Conservation (phyloP, 2,329 filamentous ascomycete species). For the Cladosporium sp. region DNA sequence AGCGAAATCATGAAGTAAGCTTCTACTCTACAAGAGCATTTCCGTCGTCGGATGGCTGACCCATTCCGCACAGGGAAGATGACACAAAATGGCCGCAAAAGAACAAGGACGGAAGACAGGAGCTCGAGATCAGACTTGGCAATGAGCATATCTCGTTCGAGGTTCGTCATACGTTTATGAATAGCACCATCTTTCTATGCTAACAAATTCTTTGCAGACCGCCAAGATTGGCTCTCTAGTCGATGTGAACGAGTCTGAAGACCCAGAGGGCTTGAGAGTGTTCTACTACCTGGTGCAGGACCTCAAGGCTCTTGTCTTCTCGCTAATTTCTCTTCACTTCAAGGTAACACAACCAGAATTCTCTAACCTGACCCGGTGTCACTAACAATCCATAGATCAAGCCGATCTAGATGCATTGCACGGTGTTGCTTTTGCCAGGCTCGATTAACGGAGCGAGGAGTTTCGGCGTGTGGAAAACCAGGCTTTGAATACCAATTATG, state of each 20-base stretch:
- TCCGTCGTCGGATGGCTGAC: background rate
- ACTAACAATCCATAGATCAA: constrained; percentile 23
- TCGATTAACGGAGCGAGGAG: constrained; percentile 7
- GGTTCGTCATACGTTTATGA: constrained; percentile 46
- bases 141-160: constrained; percentile 98
- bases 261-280: constrained; percentile 90
- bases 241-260: constrained; percentile 91
- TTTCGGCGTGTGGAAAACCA: background rate
- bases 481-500: constrained; percentile 1
- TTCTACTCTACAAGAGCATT: background rate
- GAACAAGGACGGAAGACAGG: constrained; percentile 97
- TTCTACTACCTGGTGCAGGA: constrained; percentile 99
- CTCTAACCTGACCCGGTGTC: background rate
- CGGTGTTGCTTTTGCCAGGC: background rate
- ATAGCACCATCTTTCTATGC: background rate
- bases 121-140: constrained; percentile 88
- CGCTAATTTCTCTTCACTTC: constrained; percentile 92
- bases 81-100: constrained; percentile 98
- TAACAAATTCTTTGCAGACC: constrained; percentile 53
- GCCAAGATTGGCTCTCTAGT: constrained; percentile 97
- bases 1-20: constrained; percentile 90
- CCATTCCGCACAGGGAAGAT: constrained; percentile 64
- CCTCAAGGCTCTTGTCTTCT: constrained; percentile 93
- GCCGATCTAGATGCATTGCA: constrained; percentile 22
- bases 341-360: constrained; percentile 53